These are phyloP conservation scores for Posidonia oceanica DNA, from an alignment of 116 monocot species.

Conservation along the genomic window DNA sequence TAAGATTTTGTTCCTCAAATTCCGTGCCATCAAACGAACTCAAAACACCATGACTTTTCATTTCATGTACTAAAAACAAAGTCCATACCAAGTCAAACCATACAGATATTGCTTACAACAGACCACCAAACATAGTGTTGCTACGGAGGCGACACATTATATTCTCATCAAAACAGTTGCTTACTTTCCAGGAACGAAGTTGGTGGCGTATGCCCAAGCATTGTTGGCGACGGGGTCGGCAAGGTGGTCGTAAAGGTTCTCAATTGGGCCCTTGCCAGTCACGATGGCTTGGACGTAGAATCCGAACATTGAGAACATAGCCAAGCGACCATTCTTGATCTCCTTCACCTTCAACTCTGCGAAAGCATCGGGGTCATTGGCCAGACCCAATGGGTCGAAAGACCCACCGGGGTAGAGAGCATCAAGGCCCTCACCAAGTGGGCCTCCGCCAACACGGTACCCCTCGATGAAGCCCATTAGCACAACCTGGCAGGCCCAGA, in stretches of 20 bases:
- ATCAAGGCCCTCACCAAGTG: conserved; percentile 66
- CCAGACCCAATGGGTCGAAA: conserved; percentile 64
- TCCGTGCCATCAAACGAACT: too few species aligned
- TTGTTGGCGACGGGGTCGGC: conserved; percentile 56
- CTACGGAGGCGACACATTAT: too few species aligned
- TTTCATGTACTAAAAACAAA: too few species aligned
- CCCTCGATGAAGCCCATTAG: conserved; percentile 75
- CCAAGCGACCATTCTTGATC: conserved; percentile 67
- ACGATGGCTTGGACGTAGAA: conserved; percentile 75
- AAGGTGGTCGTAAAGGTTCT: conserved; percentile 61
- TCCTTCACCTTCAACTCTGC: conserved; percentile 84
- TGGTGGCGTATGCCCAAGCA: conserved; percentile 76
- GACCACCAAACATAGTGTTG: too few species aligned
- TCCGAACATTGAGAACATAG: conserved; percentile 64
- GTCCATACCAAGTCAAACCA: too few species aligned
- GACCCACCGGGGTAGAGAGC: conserved; percentile 57
- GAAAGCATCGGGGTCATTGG: conserved; percentile 64
- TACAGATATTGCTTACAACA: too few species aligned
- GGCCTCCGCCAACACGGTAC: conserved; percentile 69
- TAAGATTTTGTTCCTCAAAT: too few species aligned
- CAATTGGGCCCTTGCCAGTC: conserved; percentile 66
- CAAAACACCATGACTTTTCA: too few species aligned
- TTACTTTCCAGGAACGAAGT: conserved; percentile 69
- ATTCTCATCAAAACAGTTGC: background rate
- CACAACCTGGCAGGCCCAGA: conserved; percentile 57